phyloP scores from a whole-genome alignment of 768 basidiomycete genomes.

The Russula brevipes region DNA sequence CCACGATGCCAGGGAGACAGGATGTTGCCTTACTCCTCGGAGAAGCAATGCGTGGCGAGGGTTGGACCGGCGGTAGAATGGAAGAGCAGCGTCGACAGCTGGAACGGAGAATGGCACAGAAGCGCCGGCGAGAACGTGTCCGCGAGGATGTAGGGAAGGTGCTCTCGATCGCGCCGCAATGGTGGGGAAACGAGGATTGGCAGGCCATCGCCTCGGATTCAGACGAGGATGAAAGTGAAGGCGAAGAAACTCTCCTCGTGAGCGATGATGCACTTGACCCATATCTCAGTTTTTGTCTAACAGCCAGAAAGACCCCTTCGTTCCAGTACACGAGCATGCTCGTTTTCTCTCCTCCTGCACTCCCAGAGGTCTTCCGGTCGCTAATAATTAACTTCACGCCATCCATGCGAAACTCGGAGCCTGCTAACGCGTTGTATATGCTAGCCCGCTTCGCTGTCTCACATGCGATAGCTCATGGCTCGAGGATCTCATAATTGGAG shows the following conservation, averaged over 20 bases:
- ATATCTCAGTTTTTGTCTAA: not conserved
- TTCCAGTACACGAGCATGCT: conserved; percentile 84
- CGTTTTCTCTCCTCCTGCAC: conserved; percentile 77
- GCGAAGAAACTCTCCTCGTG: conserved; percentile 49
- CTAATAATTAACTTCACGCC: conserved; percentile 74
- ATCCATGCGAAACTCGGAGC: conserved; percentile 67
- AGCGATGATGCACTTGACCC: conserved; percentile 22
- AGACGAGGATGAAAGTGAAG: conserved; percentile 44
- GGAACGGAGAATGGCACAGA: conserved; percentile 54
- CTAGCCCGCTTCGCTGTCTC: conserved; percentile 87
- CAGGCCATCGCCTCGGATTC: conserved; percentile 32
- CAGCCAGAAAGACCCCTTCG: conserved; percentile 54
- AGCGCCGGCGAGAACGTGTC: conserved; percentile 48
- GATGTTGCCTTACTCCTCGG: conserved; percentile 84
- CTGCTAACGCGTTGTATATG: conserved; percentile 89
- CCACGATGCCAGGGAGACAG: conserved; percentile 72
- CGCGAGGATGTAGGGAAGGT: conserved; percentile 54
- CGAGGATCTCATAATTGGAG: conserved; percentile 86
- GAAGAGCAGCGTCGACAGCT: conserved; percentile 56
- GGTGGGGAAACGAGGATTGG: conserved; percentile 57
- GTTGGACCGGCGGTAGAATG: conserved; percentile 76
- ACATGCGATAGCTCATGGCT: conserved; percentile 90
- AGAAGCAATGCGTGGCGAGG: conserved; percentile 82
- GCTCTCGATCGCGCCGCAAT: conserved; percentile 51
- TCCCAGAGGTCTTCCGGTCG: conserved; percentile 76